Evolutionary conservation across 1,284 basidiomycete genomes (phyloP).

Genomic region (Phenoliferia sp.): DNA sequence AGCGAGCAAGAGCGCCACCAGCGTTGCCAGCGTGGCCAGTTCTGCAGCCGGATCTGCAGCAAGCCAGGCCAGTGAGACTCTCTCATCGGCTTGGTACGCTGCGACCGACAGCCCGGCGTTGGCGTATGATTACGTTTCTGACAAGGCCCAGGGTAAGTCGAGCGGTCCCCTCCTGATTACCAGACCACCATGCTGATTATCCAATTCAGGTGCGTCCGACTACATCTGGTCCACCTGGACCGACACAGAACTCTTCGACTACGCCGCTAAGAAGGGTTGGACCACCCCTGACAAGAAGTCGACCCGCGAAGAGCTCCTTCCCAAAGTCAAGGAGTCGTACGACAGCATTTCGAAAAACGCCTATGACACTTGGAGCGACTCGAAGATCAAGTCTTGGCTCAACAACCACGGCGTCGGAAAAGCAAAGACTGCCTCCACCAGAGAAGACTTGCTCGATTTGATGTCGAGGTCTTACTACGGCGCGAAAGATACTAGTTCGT

Average conservation of each 20-base stretch:
- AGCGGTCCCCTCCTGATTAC: neutral
- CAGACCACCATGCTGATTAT: neutral
- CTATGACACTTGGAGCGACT: conserved; percentile 80
- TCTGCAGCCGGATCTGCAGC: conserved; percentile 52
- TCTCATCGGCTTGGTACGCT: conserved; percentile 38
- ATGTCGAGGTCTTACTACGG: conserved; percentile 79
- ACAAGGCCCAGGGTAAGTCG: conserved; percentile 51
- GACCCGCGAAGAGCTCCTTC: conserved; percentile 63
- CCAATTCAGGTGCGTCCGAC: conserved; percentile 60
- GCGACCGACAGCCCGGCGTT: conserved; percentile 44
- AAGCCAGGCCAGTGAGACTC: conserved; percentile 48
- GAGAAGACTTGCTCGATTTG: conserved; percentile 61
- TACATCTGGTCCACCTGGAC: conserved; percentile 85
- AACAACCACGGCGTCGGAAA: conserved; percentile 65
- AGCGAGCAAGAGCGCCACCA: conserved; percentile 45
- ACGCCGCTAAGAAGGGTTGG: conserved; percentile 68
- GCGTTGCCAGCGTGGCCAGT: conserved; percentile 51
- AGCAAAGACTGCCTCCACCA: conserved; percentile 56
- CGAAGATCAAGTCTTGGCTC: conserved; percentile 78
- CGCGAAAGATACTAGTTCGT: conserved; percentile 49
- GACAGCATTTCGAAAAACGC: conserved; percentile 55
- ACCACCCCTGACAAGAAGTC: conserved; percentile 46
- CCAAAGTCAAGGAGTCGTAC: conserved; percentile 64
- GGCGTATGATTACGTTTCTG: conserved; percentile 45
- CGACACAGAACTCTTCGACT: conserved; percentile 57